Evolutionary conservation across 768 basidiomycete species (phyloP).

Genomic region (Collybiopsis luxurians): DNA sequence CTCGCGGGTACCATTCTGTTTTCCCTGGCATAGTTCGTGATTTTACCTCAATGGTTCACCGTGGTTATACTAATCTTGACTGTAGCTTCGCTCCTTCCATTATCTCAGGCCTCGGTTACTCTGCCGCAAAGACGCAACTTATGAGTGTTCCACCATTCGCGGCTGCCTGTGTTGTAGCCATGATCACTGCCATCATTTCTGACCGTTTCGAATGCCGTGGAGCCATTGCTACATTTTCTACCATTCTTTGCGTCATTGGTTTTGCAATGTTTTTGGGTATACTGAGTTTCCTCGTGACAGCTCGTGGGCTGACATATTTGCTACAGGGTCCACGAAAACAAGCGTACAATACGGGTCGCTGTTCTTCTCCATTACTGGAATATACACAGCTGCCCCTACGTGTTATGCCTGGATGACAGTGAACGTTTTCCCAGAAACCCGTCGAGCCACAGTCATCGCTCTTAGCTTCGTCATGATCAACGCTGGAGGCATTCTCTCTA

Average conservation of each 20-base stretch:
- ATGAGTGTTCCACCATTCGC: slow-evolving; percentile 63
- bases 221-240: slow-evolving; percentile 25
- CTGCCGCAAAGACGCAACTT: slow-evolving; percentile 51
- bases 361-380: slow-evolving; percentile 52
- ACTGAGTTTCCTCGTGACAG: neutral
- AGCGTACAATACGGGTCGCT: slow-evolving; percentile 50
- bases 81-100: slow-evolving; percentile 78
- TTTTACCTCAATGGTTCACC: no score
- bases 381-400: slow-evolving; percentile 52
- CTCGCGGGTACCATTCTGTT: slow-evolving; percentile 25
- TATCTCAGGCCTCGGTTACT: slow-evolving; percentile 58
- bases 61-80: no score
- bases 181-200: slow-evolving; percentile 20
- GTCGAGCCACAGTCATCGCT: slow-evolving; percentile 58
- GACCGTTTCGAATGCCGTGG: slow-evolving; percentile 26
- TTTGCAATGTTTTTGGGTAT: slow-evolving; percentile 38
- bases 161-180: slow-evolving; percentile 37
- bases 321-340: slow-evolving; percentile 33
- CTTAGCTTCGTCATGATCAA: slow-evolving; percentile 58
- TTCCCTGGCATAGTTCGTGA: slow-evolving; percentile 17
- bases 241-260: slow-evolving; percentile 30
- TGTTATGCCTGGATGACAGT: slow-evolving; percentile 60
- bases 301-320: neutral
- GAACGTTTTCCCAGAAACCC: slow-evolving; percentile 53
- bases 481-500: slow-evolving; percentile 57